Evolutionary conservation across 2,329 filamentous ascomycete species (phyloP).

Genomic region (Stachybotrys echinatus): DNA sequence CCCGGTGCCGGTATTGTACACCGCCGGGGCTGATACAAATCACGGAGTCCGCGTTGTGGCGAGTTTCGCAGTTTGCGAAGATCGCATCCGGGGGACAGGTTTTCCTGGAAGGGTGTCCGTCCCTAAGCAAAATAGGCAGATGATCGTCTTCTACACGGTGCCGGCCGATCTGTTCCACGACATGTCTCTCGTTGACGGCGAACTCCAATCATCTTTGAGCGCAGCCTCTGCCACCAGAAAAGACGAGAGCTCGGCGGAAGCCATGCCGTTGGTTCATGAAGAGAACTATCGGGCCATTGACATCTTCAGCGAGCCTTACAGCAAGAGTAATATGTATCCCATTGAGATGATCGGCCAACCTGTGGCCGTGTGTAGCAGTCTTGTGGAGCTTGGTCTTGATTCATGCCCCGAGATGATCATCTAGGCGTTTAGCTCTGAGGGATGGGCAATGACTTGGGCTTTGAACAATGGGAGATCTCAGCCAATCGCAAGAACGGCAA

Average conservation of each 20-base stretch:
- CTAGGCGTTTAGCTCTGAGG: conserved; percentile 28
- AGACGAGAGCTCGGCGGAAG: neutral
- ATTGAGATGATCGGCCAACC: conserved; percentile 23
- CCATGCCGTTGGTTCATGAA: conserved; percentile 11
- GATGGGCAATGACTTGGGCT: conserved; percentile 26
- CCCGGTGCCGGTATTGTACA: conserved; percentile 44
- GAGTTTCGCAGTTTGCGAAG: conserved; percentile 36
- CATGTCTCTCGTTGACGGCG: conserved; percentile 12
- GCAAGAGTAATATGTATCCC: conserved; percentile 15
- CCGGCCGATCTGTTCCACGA: conserved; percentile 49
- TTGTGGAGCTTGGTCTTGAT: conserved; percentile 26
- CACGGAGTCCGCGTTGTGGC: conserved; percentile 56
- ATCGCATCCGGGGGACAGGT: neutral
- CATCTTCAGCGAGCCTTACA: conserved; percentile 9
- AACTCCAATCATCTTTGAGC: conserved; percentile 4
- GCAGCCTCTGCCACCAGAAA: neutral
- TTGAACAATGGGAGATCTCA: conserved; percentile 16
- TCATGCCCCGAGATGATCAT: conserved; percentile 26
- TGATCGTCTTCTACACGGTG: conserved; percentile 55
- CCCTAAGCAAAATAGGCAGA: conserved; percentile 18
- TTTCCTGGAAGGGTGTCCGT: neutral
- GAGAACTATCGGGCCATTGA: conserved; percentile 14
- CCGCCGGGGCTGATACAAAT: conserved; percentile 48
- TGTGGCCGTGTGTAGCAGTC: conserved; percentile 21
- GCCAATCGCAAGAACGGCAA: conserved; percentile 10